Evolutionary conservation across 2,329 filamentous ascomycete species (phyloP).

Genomic region (Pseudogymnoascus sp.): DNA sequence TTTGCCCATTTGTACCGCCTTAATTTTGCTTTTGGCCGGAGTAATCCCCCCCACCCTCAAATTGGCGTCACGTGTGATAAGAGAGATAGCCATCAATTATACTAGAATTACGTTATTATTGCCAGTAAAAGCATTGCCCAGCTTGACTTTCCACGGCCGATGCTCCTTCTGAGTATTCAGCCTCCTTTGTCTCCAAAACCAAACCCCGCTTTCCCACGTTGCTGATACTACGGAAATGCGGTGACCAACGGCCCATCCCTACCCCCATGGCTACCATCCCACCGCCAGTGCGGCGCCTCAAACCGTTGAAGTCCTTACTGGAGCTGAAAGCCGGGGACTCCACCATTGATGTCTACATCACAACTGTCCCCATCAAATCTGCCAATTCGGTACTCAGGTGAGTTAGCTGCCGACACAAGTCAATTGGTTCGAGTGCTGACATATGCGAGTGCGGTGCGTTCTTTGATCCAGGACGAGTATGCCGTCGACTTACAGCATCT

Average conservation of each 20-base stretch:
- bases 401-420: slow-evolving; percentile 25
- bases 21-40: background rate
- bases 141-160: background rate
- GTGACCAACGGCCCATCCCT: background rate
- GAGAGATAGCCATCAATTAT: background rate
- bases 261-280: background rate
- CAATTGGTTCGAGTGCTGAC: slow-evolving; percentile 7
- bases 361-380: slow-evolving; percentile 61
- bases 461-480: slow-evolving; percentile 48
- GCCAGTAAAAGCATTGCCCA: background rate
- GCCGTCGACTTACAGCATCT: slow-evolving; percentile 62
- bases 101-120: background rate
- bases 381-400: slow-evolving; percentile 68
- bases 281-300: slow-evolving; percentile 28
- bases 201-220: background rate
- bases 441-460: slow-evolving; percentile 42
- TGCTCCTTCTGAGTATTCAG: background rate
- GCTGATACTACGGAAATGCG: background rate
- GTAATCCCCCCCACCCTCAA: background rate
- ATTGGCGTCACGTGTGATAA: background rate
- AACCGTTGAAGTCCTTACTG: slow-evolving; percentile 55
- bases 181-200: background rate
- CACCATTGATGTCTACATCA: slow-evolving; percentile 57
- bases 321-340: slow-evolving; percentile 52
- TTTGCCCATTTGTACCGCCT: background rate